A percentile compares a stretch with the other conserved stretches of the same genome.
Conservation (phyloP, 805 yeast species). For the Candida andamanensis region DNA sequence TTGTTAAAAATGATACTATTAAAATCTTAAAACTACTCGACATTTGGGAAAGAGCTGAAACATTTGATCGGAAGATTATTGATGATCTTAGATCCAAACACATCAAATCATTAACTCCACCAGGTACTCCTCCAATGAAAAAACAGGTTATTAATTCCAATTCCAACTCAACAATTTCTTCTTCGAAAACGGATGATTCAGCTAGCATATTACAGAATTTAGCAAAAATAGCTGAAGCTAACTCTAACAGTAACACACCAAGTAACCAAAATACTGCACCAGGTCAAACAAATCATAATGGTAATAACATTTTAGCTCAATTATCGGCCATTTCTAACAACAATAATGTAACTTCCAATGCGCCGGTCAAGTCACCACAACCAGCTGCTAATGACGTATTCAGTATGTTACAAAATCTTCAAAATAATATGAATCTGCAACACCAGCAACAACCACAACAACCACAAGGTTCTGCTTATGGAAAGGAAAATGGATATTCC, state of each 20-base stretch:
- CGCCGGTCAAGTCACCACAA: constrained; percentile 8
- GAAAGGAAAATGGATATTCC: constrained; percentile 25
- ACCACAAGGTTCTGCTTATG: constrained; percentile 13
- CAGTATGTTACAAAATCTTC: constrained; percentile 52
- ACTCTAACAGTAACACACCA: constrained; percentile 27
- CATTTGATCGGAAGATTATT: constrained; percentile 60
- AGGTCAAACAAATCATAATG: constrained; percentile 13
- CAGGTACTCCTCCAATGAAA: constrained; percentile 50
- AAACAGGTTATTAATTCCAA: not conserved
- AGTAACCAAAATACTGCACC: constrained; percentile 17
- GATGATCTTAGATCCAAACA: constrained; percentile 52
- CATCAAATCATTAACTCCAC: constrained; percentile 66
- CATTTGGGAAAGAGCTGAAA: constrained; percentile 84
- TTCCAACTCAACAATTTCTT: constrained; percentile 7
- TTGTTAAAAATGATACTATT: constrained; percentile 50
- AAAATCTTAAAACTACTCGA: constrained; percentile 82
- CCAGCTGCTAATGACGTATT: constrained; percentile 31
- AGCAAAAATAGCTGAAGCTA: constrained; percentile 54
- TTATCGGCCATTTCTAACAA: constrained; percentile 36
- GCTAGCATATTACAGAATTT: constrained; percentile 65
- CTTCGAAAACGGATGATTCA: constrained; percentile 40
- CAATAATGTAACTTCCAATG: constrained; percentile 13
- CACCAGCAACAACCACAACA: constrained; percentile 7
- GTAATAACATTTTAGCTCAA: constrained; percentile 39
- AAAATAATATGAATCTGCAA: constrained; percentile 18